These are phyloP conservation scores for Aspergillus fumigatus DNA, from an alignment of 2,329 filamentous ascomycete genomes.

Conservation along the genomic window DNA sequence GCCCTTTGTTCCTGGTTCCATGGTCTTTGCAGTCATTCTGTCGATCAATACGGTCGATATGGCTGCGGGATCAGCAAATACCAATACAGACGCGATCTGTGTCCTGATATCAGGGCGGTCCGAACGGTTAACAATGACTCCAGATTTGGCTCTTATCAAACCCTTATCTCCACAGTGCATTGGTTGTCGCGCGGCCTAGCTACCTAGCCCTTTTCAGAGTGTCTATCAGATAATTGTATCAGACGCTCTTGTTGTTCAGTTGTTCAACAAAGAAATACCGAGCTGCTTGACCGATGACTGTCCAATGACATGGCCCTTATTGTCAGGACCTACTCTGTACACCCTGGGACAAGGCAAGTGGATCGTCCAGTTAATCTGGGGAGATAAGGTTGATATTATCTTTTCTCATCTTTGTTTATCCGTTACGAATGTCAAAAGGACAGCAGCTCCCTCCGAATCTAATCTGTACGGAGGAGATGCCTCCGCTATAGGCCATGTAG, in stretches of 20 bases:
- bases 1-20: neutral
- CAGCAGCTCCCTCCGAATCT: constrained; percentile 5
- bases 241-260: no score
- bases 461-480: constrained; percentile 3
- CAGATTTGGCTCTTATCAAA: neutral
- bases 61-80: neutral
- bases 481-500: constrained; percentile 4
- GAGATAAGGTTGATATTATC: constrained; percentile 10
- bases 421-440: constrained; percentile 10
- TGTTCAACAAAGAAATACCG: neutral
- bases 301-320: neutral
- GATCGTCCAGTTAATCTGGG: constrained; percentile 13
- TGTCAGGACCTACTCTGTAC: neutral
- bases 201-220: neutral
- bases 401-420: constrained; percentile 2
- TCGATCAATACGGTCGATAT: neutral
- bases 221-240: neutral
- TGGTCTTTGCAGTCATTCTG: neutral
- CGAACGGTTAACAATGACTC: neutral
- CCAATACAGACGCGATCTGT: neutral
- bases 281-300: neutral
- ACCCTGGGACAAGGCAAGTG: neutral
- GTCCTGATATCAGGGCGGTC: neutral
- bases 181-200: neutral
- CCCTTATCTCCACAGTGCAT: neutral